A percentile compares a stretch with the other conserved stretches of the same genome.
These are phyloP conservation scores for Yarrowia deformans DNA, from an alignment of 805 yeast species.

Conservation along the genomic window DNA sequence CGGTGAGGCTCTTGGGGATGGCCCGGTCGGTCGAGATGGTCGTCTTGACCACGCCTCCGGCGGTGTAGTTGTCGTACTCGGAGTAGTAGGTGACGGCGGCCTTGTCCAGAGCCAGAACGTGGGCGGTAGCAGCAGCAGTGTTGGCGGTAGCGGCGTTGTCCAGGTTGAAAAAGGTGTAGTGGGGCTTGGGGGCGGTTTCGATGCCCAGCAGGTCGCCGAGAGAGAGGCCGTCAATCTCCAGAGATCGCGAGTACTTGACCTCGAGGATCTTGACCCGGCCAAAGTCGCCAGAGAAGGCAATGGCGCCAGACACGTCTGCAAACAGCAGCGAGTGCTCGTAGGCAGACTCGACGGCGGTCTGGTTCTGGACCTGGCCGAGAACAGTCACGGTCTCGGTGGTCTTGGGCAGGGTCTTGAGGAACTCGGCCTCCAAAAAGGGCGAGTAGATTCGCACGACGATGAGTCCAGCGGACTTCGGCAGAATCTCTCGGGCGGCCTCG, in stretches of 20 bases:
- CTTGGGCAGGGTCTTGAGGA: slow-evolving; percentile 64
- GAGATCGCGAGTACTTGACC: slow-evolving; percentile 46
- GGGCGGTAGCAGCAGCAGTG: slow-evolving; percentile 70
- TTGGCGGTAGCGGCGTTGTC: slow-evolving; percentile 65
- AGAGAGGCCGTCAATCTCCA: slow-evolving; percentile 41
- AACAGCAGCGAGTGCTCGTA: slow-evolving; percentile 59
- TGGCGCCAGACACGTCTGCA: slow-evolving; percentile 75
- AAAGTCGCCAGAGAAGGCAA: slow-evolving; percentile 50
- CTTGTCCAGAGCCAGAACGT: slow-evolving; percentile 66
- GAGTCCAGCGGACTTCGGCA: slow-evolving; percentile 51
- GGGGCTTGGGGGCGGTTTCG: slow-evolving; percentile 51
- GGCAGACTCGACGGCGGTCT: slow-evolving; percentile 47
- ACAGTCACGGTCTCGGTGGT: slow-evolving; percentile 69
- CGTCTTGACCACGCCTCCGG: slow-evolving; percentile 79
- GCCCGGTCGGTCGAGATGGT: slow-evolving; percentile 54
- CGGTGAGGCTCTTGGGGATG: slow-evolving; percentile 56
- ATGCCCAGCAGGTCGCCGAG: slow-evolving; percentile 44
- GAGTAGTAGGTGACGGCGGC: slow-evolving; percentile 63
- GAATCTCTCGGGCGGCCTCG: slow-evolving; percentile 58
- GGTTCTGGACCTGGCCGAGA: slow-evolving; percentile 62
- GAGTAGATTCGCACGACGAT: slow-evolving; percentile 80
- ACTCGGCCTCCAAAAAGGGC: slow-evolving; percentile 74
- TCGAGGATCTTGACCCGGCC: slow-evolving; percentile 41
- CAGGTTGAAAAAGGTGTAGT: slow-evolving; percentile 68
- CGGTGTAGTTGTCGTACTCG: slow-evolving; percentile 71